Evolutionary conservation across 345 rosid genomes (phyloP).

Genomic region (Garcia nutans): DNA sequence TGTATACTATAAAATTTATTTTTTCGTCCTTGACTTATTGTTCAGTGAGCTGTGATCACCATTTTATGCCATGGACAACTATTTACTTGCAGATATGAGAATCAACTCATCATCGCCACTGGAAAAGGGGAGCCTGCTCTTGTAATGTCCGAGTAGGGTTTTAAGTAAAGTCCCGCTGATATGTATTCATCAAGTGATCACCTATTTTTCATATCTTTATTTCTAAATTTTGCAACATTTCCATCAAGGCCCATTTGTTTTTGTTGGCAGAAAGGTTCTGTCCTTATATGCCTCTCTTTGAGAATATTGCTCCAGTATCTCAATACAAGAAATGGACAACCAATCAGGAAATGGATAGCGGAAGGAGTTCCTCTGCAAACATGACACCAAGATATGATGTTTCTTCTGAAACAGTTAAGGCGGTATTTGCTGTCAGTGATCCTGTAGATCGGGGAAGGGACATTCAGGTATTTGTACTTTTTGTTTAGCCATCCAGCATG

Average conservation of each 20-base stretch:
- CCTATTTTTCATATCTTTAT: neutral
- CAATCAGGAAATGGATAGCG: slow-evolving; percentile 16
- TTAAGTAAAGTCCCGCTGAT: slow-evolving; percentile 40
- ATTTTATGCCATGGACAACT: neutral
- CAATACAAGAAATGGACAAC: slow-evolving; percentile 46
- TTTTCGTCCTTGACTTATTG: neutral
- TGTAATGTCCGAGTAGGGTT: slow-evolving; percentile 56
- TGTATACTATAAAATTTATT: neutral
- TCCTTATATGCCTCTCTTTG: slow-evolving; percentile 47
- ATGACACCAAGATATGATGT: slow-evolving; percentile 21
- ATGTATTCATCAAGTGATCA: neutral
- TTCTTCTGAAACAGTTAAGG: slow-evolving; percentile 36
- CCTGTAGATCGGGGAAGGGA: slow-evolving; percentile 60
- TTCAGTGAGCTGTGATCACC: neutral
- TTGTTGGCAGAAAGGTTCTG: slow-evolving; percentile 41
- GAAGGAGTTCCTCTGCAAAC: slow-evolving; percentile 6
- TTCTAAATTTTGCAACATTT: slow-evolving; percentile 8
- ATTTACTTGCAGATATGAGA: slow-evolving; percentile 35
- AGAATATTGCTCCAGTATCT: slow-evolving; percentile 47
- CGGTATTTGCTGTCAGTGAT: slow-evolving; percentile 46
- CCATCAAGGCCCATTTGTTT: slow-evolving; percentile 8
- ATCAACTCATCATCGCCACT: slow-evolving; percentile 46
- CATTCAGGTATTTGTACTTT: slow-evolving; percentile 39
- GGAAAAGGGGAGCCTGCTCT: slow-evolving; percentile 53
- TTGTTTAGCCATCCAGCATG: neutral